phyloP scores from a whole-genome alignment of 345 rosid species.

The Hibiscus trionum region DNA sequence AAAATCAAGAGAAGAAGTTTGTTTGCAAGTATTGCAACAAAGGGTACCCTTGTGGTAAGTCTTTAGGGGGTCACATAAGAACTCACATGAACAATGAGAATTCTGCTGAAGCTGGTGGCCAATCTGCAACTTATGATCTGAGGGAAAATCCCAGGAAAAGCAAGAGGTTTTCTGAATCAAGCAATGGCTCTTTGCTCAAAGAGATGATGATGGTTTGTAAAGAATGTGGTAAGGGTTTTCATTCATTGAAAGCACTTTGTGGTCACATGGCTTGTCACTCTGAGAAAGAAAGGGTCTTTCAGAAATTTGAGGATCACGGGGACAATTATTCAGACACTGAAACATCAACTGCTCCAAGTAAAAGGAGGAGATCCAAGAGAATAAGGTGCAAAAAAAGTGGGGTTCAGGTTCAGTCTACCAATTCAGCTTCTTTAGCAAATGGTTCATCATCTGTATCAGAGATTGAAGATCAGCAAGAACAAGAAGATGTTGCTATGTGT shows the following conservation, averaged over 20 bases:
- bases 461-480: slow-evolving; percentile 51
- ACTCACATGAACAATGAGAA: slow-evolving; percentile 50
- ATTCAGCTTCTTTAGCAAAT: slow-evolving; percentile 30
- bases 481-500: slow-evolving; percentile 69
- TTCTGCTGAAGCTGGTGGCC: slow-evolving; percentile 37
- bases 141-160: slow-evolving; percentile 68
- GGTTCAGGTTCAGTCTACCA: slow-evolving; percentile 12
- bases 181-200: slow-evolving; percentile 18
- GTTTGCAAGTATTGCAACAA: slow-evolving; percentile 72
- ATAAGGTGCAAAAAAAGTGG: slow-evolving; percentile 30
- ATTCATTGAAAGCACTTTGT: slow-evolving; percentile 75
- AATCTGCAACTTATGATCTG: slow-evolving; percentile 44
- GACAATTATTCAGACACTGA: slow-evolving; percentile 73
- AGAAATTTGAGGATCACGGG: slow-evolving; percentile 29
- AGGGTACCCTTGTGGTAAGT: slow-evolving; percentile 71
- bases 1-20: slow-evolving; percentile 48
- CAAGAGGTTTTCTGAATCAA: slow-evolving; percentile 46
- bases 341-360: slow-evolving; percentile 43
- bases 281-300: slow-evolving; percentile 39
- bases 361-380: slow-evolving; percentile 57
- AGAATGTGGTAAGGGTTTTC: slow-evolving; percentile 86
- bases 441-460: slow-evolving; percentile 51
- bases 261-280: slow-evolving; percentile 95
- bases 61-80: slow-evolving; percentile 86
- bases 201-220: slow-evolving; percentile 47